Evolutionary conservation across 441 rosid genomes (phyloP).

Genomic region (Populus trichocarpa): DNA sequence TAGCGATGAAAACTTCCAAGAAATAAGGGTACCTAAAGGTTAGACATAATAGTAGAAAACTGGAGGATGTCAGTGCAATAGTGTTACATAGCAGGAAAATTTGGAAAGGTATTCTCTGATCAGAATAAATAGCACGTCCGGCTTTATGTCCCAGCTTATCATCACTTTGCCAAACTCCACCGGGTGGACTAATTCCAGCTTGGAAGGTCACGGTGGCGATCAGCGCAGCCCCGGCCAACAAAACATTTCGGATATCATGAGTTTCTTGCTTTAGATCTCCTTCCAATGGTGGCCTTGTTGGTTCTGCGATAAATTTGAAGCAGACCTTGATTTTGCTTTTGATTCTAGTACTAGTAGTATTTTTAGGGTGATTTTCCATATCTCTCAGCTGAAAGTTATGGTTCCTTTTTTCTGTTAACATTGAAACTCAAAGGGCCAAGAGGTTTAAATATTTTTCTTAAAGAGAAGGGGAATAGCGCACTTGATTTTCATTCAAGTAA

Average conservation of each 20-base stretch:
- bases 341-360: no score
- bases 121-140: constrained; percentile 23
- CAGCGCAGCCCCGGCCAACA: constrained; percentile 16
- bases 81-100: constrained; percentile 29
- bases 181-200: constrained; percentile 24
- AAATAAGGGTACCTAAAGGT: constrained; percentile 21
- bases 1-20: constrained; percentile 24
- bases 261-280: background rate
- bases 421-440: no score
- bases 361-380: no score
- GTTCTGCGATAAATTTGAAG: no score
- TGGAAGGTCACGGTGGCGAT: constrained; percentile 22
- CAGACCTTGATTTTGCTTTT: no score
- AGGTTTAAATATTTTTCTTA: no score
- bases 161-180: constrained; percentile 24
- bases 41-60: constrained; percentile 13
- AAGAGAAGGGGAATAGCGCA: no score
- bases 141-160: background rate
- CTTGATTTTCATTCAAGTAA: no score
- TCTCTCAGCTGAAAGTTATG: no score
- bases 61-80: constrained; percentile 27
- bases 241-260: constrained; percentile 4
- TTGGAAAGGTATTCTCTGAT: background rate
- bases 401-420: no score
- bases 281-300: background rate